phyloP scores from a whole-genome alignment of 1,139 yeast genomes.

The Candida freyschussii region DNA sequence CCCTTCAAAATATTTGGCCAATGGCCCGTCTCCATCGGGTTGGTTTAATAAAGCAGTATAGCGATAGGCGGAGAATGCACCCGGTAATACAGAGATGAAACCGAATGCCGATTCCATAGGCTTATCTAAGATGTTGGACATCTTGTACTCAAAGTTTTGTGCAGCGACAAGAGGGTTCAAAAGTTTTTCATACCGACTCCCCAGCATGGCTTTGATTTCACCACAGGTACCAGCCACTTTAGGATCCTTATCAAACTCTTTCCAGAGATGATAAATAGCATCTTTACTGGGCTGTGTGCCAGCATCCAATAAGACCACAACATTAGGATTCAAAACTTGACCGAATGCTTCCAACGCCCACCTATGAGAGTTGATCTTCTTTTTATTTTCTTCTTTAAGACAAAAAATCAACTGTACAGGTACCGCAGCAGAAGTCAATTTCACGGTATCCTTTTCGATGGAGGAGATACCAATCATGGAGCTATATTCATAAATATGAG shows the following conservation, averaged over 20 bases:
- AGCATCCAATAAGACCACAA: slow-evolving; percentile 80
- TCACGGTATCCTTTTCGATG: slow-evolving; percentile 56
- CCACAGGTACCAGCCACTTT: slow-evolving; percentile 96
- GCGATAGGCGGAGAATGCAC: slow-evolving; percentile 89
- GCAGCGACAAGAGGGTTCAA: slow-evolving; percentile 86
- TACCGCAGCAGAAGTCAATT: slow-evolving; percentile 56
- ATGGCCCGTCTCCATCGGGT: slow-evolving; percentile 75
- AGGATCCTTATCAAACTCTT: slow-evolving; percentile 78
- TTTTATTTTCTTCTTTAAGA: slow-evolving; percentile 81
- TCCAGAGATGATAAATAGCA: slow-evolving; percentile 83
- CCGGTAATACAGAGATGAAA: slow-evolving; percentile 84
- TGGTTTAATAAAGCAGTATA: slow-evolving; percentile 67
- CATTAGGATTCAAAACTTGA: slow-evolving; percentile 79
- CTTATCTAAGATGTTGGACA: slow-evolving; percentile 86
- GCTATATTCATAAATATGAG: slow-evolving; percentile 89
- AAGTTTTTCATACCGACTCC: slow-evolving; percentile 61
- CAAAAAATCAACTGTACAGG: slow-evolving; percentile 93
- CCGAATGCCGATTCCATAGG: slow-evolving; percentile 90
- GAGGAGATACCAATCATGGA: slow-evolving; percentile 46
- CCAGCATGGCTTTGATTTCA: slow-evolving; percentile 86
- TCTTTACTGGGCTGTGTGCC: slow-evolving; percentile 91
- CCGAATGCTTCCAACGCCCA: slow-evolving; percentile 96
- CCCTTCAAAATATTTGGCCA: slow-evolving; percentile 87
- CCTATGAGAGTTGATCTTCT: slow-evolving; percentile 91
- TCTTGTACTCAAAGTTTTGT: slow-evolving; percentile 88